Evolutionary conservation across 1,284 basidiomycete genomes (phyloP), one percentile per base, ranked within the genome.

Genomic region (Cystobasidium pallidum): DNA sequence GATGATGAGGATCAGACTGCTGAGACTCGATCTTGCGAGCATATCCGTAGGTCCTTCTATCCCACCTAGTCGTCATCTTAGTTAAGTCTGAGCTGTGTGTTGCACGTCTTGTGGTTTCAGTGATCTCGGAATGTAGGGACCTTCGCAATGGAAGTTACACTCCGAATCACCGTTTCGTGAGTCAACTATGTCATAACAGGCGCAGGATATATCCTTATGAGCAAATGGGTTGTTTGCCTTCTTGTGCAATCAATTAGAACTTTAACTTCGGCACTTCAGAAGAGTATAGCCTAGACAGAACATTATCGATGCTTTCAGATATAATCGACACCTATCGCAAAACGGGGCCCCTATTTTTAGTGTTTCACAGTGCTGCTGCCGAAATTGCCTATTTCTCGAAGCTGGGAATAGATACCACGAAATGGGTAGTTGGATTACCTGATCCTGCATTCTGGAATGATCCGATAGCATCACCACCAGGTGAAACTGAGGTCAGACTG

Each of bases 291-390:
- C 24, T 54, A 21, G 19, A 64, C 17, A 21, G 26, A 21, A 43
- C 47, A 10, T 36, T 61, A 0, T n/a, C 39, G 10, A 13, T 45
- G 2, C 43, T 64, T 26, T 64, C 62, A 19, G 26, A 64, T 21
- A 11, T 64, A 36, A 49, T 36, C n/a, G 45, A 51, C 24, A 21
- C n/a, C 1, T 49, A 51, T 51, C 28, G 30, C 47, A 49, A 8
- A 10, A 24, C 11, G 17, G 68, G 59, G 21, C 68, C 68, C 2
- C 13, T 71, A 28, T 28, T 71, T 15, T 47, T 71, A 15, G 47
- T 71, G 32, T 71, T 71, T 49, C 68, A 71, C 39, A 71, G 52
- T 43, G 68, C 68, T 10, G 54, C 59, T 32, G 59, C 68, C 2
- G 68, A 71, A 39, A 71, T 45, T 3, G 61, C 61, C 10, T 71